phyloP scores from a whole-genome alignment of 225 moss, liverwort and hornwort genomes.

The Lunularia cruciata region DNA sequence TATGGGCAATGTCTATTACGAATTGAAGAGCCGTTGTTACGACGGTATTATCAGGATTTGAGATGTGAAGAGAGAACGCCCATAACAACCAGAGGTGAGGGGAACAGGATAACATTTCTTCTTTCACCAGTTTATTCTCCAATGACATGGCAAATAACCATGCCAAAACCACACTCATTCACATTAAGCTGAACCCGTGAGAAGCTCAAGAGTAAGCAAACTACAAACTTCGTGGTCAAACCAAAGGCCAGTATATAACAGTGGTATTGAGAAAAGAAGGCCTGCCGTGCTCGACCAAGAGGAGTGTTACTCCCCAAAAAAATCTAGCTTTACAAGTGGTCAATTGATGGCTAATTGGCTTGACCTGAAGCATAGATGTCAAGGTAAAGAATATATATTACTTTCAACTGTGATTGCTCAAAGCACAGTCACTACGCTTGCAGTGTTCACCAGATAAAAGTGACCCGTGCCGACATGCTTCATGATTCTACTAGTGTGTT shows the following conservation, averaged over 20 bases:
- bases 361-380: conserved; percentile 37
- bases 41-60: no score
- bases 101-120: neutral
- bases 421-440: conserved; percentile 43
- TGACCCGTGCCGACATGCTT: conserved; percentile 38
- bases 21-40: no score
- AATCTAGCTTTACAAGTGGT: conserved; percentile 51
- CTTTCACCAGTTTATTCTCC: conserved; percentile 17
- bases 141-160: conserved; percentile 16
- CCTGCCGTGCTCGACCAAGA: conserved; percentile 45
- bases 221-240: conserved; percentile 24
- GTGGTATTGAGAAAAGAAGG: conserved; percentile 21
- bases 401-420: conserved; percentile 33
- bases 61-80: no score
- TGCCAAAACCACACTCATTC: conserved; percentile 23
- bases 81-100: no score
- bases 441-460: conserved; percentile 32
- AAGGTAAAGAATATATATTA: conserved; percentile 44
- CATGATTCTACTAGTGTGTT: conserved; percentile 30
- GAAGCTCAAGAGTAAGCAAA: conserved; percentile 21
- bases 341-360: conserved; percentile 42
- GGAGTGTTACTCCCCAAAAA: conserved; percentile 48
- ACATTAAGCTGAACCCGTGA: conserved; percentile 11
- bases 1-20: no score
- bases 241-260: conserved; percentile 32